These are phyloP conservation scores for Umbelopsis vinacea DNA, from an alignment of 192 early-diverging fungal genomes.

Conservation along the genomic window DNA sequence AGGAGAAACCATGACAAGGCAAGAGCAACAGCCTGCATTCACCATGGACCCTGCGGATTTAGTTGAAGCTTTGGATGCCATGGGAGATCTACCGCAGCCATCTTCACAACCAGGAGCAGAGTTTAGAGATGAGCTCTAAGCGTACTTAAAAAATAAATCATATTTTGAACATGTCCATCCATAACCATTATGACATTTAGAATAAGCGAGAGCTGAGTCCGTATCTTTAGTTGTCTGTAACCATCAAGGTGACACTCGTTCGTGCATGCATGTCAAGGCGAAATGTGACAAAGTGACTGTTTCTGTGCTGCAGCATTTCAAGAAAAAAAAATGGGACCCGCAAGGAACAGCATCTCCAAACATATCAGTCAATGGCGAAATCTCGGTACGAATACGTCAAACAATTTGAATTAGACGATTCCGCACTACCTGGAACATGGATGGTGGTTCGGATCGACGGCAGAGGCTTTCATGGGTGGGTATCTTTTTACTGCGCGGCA, in stretches of 20 bases:
- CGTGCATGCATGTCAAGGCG: no score
- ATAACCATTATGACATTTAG: background rate
- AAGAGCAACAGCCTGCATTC: background rate
- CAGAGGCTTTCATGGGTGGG: constrained; percentile 79
- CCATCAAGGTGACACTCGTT: no score
- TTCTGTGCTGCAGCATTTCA: background rate
- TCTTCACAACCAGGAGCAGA: background rate
- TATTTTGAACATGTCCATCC: background rate
- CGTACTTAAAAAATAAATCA: background rate
- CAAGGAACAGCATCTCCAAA: background rate
- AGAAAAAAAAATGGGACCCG: background rate
- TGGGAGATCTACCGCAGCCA: background rate
- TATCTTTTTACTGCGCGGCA: background rate
- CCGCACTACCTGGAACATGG: constrained; percentile 83
- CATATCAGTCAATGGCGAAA: constrained; percentile 74
- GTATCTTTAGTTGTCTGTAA: no score
- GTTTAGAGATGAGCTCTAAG: constrained; percentile 4
- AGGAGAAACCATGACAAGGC: background rate
- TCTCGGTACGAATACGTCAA: constrained; percentile 93
- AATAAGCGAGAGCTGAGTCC: no score
- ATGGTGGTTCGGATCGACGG: constrained; percentile 95
- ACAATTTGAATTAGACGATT: constrained; percentile 80
- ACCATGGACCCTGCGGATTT: background rate
- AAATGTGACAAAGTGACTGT: background rate
- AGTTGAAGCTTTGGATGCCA: constrained; percentile 4